Conservation (phyloP, 208 protist species). For the Trypanosoma avium region DNA sequence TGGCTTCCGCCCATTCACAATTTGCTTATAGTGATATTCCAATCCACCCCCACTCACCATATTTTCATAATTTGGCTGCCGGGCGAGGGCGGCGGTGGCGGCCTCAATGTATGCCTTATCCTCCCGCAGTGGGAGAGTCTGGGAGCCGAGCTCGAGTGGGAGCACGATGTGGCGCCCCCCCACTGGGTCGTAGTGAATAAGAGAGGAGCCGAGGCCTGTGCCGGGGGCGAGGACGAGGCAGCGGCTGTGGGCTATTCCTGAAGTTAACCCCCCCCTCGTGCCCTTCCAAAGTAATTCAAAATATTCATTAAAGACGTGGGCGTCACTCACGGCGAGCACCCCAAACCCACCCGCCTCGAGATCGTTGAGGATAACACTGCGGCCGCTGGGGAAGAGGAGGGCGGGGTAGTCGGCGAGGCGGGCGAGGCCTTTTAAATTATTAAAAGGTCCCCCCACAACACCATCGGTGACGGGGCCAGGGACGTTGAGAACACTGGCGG, state of each 20-base stretch:
- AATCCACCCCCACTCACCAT: conserved; percentile 41
- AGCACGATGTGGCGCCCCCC: conserved; percentile 40
- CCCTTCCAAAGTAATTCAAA: conserved; percentile 76
- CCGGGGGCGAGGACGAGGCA: conserved; percentile 61
- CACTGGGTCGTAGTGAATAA: conserved; percentile 51
- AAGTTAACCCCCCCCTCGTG: conserved; percentile 35
- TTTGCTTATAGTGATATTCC: conserved; percentile 51
- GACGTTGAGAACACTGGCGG: conserved; percentile 48
- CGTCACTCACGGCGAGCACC: conserved; percentile 56
- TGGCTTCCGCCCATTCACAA: conserved; percentile 12
- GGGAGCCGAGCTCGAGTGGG: conserved; percentile 50
- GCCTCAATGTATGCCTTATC: conserved; percentile 14
- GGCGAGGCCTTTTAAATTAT: conserved; percentile 61
- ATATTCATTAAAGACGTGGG: conserved; percentile 44
- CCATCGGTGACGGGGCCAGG: conserved; percentile 59
- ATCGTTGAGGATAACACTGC: conserved; percentile 65
- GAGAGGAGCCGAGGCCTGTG: conserved; percentile 62
- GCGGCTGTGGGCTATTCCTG: conserved; percentile 28
- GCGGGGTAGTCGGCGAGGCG: conserved; percentile 46
- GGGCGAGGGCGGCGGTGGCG: conserved; percentile 5
- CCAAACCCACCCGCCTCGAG: conserved; percentile 66
- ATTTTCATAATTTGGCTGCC: conserved; percentile 45
- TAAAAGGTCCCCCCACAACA: conserved; percentile 58
- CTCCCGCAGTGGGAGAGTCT: conserved; percentile 31
- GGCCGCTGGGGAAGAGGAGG: conserved; percentile 53